Percentiles rank a stretch among this genome's conserved stretches.
These are phyloP conservation scores for Cyclostephanos invisitatus DNA, from an alignment of 108 stramenopile genomes.

Conservation along the genomic window DNA sequence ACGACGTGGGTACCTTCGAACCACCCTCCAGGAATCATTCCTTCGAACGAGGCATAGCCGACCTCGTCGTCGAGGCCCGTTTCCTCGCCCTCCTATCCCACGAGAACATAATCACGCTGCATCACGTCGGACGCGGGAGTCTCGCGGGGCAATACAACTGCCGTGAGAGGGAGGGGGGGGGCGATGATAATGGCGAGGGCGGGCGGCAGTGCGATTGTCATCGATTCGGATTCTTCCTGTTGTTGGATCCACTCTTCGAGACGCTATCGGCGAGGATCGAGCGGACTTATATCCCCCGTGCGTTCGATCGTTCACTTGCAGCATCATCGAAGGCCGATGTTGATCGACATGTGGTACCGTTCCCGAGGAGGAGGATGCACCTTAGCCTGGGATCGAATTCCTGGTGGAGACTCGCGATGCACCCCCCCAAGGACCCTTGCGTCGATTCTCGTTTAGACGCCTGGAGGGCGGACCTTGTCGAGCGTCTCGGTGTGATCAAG, in stretches of 20 bases:
- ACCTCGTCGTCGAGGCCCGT: constrained; percentile 37
- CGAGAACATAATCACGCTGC: constrained; percentile 27
- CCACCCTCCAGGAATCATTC: constrained; percentile 7
- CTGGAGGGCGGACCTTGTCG: constrained; percentile 12
- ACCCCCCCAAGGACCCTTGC: not conserved
- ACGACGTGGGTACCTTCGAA: too few relatives aligned
- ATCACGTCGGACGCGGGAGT: constrained; percentile 16
- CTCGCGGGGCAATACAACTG: constrained; percentile 32
- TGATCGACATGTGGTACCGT: not conserved
- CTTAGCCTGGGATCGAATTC: not conserved
- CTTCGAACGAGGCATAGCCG: constrained; percentile 42
- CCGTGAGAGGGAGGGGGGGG: constrained; percentile 4
- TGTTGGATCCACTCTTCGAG: constrained; percentile 38
- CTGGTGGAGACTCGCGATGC: not conserved
- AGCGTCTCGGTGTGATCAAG: constrained; percentile 18
- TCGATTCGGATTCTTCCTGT: constrained; percentile 29
- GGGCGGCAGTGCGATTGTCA: not conserved
- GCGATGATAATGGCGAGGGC: not conserved
- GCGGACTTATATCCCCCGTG: constrained; percentile 3
- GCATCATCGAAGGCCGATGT: not conserved
- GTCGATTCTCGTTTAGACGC: not conserved
- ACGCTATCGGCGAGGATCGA: constrained; percentile 25
- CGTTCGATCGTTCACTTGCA: not conserved
- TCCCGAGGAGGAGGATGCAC: not conserved
- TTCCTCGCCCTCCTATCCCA: constrained; percentile 28